Evolutionary conservation across 2,329 filamentous ascomycete species (phyloP).

Genomic region (Basipetospora sp.): DNA sequence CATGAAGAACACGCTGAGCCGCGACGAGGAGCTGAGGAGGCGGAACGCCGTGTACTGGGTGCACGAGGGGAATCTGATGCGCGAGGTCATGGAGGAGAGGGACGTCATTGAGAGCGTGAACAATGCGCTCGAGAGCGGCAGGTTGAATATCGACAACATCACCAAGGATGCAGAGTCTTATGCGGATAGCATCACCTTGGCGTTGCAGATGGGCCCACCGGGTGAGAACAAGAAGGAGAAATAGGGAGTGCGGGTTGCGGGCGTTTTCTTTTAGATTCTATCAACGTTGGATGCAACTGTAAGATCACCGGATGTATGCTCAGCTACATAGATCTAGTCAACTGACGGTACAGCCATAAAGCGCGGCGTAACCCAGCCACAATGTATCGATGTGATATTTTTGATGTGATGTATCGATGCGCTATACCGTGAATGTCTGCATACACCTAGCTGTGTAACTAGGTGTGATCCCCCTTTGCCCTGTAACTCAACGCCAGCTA

Average conservation of each 20-base stretch:
- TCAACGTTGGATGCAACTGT: not conserved
- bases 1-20: constrained; percentile 62
- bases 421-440: too few species aligned
- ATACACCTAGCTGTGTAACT: too few species aligned
- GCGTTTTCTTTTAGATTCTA: not conserved
- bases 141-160: constrained; percentile 48
- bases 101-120: constrained; percentile 60
- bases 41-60: constrained; percentile 63
- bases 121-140: constrained; percentile 43
- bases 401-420: too few species aligned
- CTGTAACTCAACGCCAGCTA: too few species aligned
- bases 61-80: constrained; percentile 58
- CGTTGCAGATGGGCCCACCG: constrained; percentile 12
- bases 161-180: constrained; percentile 50
- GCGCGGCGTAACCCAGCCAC: too few species aligned
- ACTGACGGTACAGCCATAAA: too few species aligned
- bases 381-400: too few species aligned
- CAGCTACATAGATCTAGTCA: too few species aligned
- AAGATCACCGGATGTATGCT: too few species aligned
- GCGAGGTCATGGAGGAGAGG: constrained; percentile 62
- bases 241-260: not conserved
- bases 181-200: constrained; percentile 28
- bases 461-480: too few species aligned
- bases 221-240: constrained; percentile 5
- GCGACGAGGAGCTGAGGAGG: constrained; percentile 56